phyloP scores from a whole-genome alignment of 257 asterid genomes.

The Fraxinus americana region DNA sequence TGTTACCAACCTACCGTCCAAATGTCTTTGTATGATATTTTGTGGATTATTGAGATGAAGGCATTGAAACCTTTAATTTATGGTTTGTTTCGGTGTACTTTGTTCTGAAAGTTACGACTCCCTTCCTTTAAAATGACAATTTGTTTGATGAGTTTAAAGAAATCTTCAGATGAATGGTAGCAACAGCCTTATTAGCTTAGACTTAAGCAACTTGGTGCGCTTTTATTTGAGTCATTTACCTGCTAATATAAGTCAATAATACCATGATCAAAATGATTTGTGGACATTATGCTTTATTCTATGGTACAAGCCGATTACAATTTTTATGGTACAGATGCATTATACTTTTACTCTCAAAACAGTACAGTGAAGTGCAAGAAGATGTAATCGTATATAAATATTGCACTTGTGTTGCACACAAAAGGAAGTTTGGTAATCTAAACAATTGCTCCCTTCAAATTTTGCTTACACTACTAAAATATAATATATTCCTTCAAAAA shows the following conservation, averaged over 20 bases:
- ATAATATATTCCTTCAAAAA: neutral
- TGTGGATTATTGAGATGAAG: neutral
- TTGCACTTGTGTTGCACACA: neutral
- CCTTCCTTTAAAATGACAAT: neutral
- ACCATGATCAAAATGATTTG: neutral
- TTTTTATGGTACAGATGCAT: neutral
- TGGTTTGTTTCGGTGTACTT: neutral
- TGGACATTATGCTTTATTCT: neutral
- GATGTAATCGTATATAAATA: neutral
- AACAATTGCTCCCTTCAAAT: neutral
- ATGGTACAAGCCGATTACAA: neutral
- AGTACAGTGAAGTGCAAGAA: neutral
- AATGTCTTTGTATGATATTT: neutral
- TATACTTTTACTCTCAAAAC: neutral
- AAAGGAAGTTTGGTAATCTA: neutral
- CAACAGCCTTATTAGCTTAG: neutral
- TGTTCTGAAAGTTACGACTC: neutral
- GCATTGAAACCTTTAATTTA: neutral
- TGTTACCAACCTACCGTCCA: neutral
- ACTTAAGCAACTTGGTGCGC: neutral
- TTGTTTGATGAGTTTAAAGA: neutral
- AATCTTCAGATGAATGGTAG: neutral
- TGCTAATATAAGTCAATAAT: neutral
- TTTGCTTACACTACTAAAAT: neutral
- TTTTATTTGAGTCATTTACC: neutral